Conservation (phyloP, 1,139 yeast species). For the Blastobotrys apis region DNA sequence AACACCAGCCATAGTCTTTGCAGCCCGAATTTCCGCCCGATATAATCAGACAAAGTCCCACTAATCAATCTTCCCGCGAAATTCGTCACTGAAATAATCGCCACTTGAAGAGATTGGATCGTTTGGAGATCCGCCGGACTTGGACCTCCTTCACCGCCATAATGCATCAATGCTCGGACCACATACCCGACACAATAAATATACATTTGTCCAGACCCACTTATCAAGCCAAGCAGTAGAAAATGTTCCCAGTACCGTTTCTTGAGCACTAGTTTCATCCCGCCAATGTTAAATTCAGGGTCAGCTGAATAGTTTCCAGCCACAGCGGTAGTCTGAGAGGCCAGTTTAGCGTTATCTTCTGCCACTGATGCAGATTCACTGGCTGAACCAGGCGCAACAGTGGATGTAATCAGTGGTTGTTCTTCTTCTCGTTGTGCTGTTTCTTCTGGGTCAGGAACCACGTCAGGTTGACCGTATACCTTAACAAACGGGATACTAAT, state of each 20-base stretch:
- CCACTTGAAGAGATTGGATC: slow-evolving; percentile 67
- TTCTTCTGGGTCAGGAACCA: slow-evolving; percentile 10
- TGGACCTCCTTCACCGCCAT: slow-evolving; percentile 30
- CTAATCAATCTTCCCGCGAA: slow-evolving; percentile 61
- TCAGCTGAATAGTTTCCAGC: neutral
- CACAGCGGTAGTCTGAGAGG: slow-evolving; percentile 1
- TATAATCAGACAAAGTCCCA: slow-evolving; percentile 57
- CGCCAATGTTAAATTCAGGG: slow-evolving; percentile 17
- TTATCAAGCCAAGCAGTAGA: slow-evolving; percentile 52
- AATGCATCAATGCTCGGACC: slow-evolving; percentile 47
- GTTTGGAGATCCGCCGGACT: slow-evolving; percentile 31
- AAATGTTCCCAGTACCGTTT: slow-evolving; percentile 36
- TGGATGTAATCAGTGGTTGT: neutral
- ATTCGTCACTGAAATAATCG: slow-evolving; percentile 58
- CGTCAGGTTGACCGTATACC: slow-evolving; percentile 17
- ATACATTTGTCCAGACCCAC: slow-evolving; percentile 72
- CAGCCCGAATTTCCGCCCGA: slow-evolving; percentile 46
- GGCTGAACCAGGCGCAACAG: neutral
- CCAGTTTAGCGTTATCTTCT: neutral
- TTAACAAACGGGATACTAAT: slow-evolving; percentile 30
- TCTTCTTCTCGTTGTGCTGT: slow-evolving; percentile 5
- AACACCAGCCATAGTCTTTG: slow-evolving; percentile 69
- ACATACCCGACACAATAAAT: slow-evolving; percentile 67
- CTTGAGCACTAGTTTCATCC: slow-evolving; percentile 20
- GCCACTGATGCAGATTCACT: slow-evolving; percentile 8